Evolutionary conservation across 2,329 filamentous ascomycete genomes (phyloP), one percentile per base, ranked within the genome.

Genomic region (Myriosclerotinia curreyana): DNA sequence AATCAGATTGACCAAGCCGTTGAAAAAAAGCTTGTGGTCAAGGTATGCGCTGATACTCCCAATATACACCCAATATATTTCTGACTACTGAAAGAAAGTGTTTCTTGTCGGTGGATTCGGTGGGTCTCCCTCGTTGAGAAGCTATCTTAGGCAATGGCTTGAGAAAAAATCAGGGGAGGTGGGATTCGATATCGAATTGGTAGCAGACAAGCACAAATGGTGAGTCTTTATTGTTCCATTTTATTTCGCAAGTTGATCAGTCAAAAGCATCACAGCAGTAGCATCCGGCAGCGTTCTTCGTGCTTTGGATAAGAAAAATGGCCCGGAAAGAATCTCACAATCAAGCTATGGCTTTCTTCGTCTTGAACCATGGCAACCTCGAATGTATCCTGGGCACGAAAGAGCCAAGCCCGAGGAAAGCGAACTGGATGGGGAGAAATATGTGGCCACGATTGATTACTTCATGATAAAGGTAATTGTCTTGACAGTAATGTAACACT

Each of bases 81-180:
- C n/a, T 55, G 42, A 44, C 1, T 38, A 2, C 8, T 25, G 4
- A 38, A 25, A 70, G 69, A 71, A 69, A 66, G 67, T 71, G 1
- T 69, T 69, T 28, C 64, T 72, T 12, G 65, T 71, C 20, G 69
- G 70, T 36, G 69, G 73, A 60, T 72, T 72, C 64, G 68, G 65
- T 4, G 66, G 50, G 1, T 65, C 67, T 11, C 70, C 69, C 28
- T 69, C 69, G 3, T 36, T 72, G 8, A 44, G 58, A 20, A 63
- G 53, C 17, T 66, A 65, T 22, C 59, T 71, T 0, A 52, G 40
- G 42, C 22, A 54, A 12, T 68, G 51, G 42, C 65, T 69, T 25
- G 11, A 20, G 28, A 8, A 62, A 1, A 31, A 49, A 40, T 60
- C 28, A 2, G 5, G 49, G 28, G 1, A 40, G 49, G 12, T 38